These are phyloP conservation scores for Cladosporium sp. DNA, from an alignment of 2,329 filamentous ascomycete species.

Conservation along the genomic window DNA sequence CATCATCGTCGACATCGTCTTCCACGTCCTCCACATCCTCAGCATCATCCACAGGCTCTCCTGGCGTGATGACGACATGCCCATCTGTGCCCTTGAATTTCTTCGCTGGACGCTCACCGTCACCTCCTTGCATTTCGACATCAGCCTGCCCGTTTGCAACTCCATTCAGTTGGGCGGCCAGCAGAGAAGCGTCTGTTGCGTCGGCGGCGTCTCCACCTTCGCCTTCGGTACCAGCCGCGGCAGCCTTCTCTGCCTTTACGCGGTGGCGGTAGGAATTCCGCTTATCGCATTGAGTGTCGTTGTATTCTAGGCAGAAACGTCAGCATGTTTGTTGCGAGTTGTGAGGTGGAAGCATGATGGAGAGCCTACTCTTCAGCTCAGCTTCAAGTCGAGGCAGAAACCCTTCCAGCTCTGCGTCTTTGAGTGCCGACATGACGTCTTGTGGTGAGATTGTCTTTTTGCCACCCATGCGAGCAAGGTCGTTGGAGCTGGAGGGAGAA, in stretches of 20 bases:
- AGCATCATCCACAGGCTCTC: conserved; percentile 41
- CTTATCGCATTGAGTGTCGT: conserved; percentile 68
- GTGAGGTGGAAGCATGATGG: background rate
- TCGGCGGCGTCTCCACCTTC: conserved; percentile 25
- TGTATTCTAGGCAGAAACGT: conserved; percentile 58
- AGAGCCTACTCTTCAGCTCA: conserved; percentile 63
- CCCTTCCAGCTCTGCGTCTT: conserved; percentile 69
- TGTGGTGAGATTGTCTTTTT: conserved; percentile 75
- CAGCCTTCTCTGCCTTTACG: conserved; percentile 59
- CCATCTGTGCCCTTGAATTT: conserved; percentile 45
- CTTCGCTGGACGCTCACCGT: conserved; percentile 46
- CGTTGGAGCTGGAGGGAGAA: conserved; percentile 59
- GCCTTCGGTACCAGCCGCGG: conserved; percentile 19
- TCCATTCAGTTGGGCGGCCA: conserved; percentile 14
- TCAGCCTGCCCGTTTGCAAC: conserved; percentile 19
- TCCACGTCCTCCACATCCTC: conserved; percentile 49
- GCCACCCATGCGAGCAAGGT: conserved; percentile 60
- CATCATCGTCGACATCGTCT: conserved; percentile 41
- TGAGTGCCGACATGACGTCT: conserved; percentile 72
- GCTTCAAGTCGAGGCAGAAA: conserved; percentile 69
- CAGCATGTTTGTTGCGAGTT: background rate
- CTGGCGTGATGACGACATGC: conserved; percentile 24
- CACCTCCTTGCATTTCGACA: conserved; percentile 23
- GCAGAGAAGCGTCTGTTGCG: conserved; percentile 24
- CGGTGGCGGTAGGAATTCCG: conserved; percentile 69